Evolutionary conservation across 805 yeast genomes (phyloP).

Genomic region (Jamesozyma piceae): DNA sequence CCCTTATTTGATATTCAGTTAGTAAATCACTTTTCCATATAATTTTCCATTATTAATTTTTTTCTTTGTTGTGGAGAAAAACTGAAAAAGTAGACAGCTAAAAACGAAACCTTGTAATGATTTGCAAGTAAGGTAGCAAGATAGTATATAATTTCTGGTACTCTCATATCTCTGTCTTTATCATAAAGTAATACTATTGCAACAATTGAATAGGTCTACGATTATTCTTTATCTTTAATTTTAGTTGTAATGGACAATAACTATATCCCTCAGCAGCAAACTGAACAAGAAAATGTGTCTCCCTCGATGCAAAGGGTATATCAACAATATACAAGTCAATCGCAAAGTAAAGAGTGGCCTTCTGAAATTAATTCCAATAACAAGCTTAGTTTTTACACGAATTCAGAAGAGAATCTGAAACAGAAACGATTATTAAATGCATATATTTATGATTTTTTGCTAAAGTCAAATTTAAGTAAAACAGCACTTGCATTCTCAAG

Average conservation of each 20-base stretch:
- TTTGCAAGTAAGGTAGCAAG: too few species aligned
- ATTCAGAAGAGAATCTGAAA: neutral
- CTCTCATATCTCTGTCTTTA: too few species aligned
- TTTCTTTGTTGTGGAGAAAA: too few species aligned
- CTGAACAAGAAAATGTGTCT: neutral
- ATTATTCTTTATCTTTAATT: too few species aligned
- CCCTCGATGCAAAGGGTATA: neutral
- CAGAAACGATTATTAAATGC: slow-evolving; percentile 58
- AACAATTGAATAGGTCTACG: too few species aligned
- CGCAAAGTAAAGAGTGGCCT: neutral
- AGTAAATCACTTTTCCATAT: too few species aligned
- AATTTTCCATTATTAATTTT: too few species aligned
- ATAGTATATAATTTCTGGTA: too few species aligned
- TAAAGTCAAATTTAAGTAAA: slow-evolving; percentile 60
- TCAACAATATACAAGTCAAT: neutral
- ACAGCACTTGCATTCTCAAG: slow-evolving; percentile 66
- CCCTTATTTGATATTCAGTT: too few species aligned
- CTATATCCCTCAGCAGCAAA: slow-evolving; percentile 1
- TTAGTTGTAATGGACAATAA: neutral
- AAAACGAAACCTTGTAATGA: too few species aligned
- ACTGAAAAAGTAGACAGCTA: too few species aligned
- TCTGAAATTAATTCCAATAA: neutral
- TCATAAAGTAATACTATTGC: too few species aligned
- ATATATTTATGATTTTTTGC: slow-evolving; percentile 74
- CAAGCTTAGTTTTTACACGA: neutral